phyloP scores from a whole-genome alignment of 768 basidiomycete species.

The Phylloporus sp. region DNA sequence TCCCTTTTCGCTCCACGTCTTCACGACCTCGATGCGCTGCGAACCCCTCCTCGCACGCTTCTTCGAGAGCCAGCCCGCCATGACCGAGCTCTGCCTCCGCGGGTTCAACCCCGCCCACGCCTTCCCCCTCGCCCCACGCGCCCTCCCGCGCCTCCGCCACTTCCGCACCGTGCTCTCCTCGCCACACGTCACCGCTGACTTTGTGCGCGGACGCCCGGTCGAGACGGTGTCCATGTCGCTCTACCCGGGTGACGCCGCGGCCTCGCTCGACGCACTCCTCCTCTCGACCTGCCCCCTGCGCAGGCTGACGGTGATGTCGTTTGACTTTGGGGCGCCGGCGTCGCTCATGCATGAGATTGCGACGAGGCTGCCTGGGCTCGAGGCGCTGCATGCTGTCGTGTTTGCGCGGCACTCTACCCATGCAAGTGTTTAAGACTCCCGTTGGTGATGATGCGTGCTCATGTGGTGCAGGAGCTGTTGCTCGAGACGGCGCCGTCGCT shows the following conservation, averaged over 20 bases:
- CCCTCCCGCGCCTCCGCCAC: conserved; percentile 45
- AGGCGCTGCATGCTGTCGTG: conserved; percentile 60
- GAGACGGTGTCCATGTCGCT: conserved; percentile 51
- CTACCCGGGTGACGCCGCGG: conserved; percentile 37
- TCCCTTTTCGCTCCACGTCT: conserved; percentile 41
- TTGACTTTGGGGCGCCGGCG: conserved; percentile 45
- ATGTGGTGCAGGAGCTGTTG: conserved; percentile 42
- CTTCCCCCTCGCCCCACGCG: conserved; percentile 33
- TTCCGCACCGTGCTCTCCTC: conserved; percentile 56
- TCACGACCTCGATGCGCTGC: conserved; percentile 58
- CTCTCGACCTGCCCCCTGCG: conserved; percentile 38
- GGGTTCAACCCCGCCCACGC: conserved; percentile 41
- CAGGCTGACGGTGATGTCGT: conserved; percentile 56
- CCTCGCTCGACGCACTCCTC: conserved; percentile 43
- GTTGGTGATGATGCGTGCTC: neutral
- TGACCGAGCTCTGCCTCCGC: conserved; percentile 53
- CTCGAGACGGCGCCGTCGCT: conserved; percentile 39
- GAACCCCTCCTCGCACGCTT: conserved; percentile 45
- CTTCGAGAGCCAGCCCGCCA: conserved; percentile 45
- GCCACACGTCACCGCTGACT: conserved; percentile 40
- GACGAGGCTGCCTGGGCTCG: conserved; percentile 44
- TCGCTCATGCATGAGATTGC: conserved; percentile 48
- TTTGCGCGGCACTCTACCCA: conserved; percentile 46
- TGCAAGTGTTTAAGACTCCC: conserved; percentile 30
- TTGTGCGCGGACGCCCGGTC: conserved; percentile 48